Percentiles rank a stretch among this genome's conserved stretches.
Conservation (phyloP, 768 basidiomycete genomes). For the Guyanaporus albipodus region DNA sequence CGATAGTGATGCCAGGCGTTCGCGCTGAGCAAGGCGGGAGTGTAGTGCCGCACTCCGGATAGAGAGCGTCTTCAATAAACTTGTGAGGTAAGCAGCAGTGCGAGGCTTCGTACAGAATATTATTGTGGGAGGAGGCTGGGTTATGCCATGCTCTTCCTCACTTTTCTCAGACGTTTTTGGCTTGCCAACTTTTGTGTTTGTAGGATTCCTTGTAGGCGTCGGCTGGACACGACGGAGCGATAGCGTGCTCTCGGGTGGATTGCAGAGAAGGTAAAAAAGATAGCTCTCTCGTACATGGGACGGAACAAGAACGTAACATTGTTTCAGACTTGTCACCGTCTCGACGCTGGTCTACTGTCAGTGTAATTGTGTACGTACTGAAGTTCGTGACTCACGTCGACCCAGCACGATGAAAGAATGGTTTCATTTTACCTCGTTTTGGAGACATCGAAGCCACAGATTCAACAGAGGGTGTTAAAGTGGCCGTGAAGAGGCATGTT, state of each 20-base stretch:
- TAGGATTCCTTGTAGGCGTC: constrained; percentile 30
- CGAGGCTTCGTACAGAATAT: constrained; percentile 86
- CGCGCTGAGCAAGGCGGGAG: constrained; percentile 89
- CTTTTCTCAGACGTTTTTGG: constrained; percentile 33
- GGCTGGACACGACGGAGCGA: constrained; percentile 64
- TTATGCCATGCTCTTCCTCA: constrained; percentile 46
- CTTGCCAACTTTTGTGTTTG: constrained; percentile 30
- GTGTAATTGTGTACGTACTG: neutral
- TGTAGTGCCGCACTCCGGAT: constrained; percentile 90
- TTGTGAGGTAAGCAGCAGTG: constrained; percentile 86
- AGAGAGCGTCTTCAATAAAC: constrained; percentile 67
- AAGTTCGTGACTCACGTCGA: constrained; percentile 53
- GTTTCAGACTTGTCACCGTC: constrained; percentile 85
- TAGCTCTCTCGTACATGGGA: constrained; percentile 93
- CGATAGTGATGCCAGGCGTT: constrained; percentile 78
- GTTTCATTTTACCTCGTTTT: constrained; percentile 75
- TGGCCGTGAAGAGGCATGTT: constrained; percentile 96
- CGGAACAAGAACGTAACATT: constrained; percentile 88
- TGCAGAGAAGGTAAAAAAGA: constrained; percentile 82
- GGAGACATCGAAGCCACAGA: constrained; percentile 68
- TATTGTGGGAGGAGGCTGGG: constrained; percentile 91
- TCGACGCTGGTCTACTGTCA: constrained; percentile 54
- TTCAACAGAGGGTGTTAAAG: constrained; percentile 84
- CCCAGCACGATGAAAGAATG: constrained; percentile 79
- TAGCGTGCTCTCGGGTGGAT: constrained; percentile 78